phyloP scores from a whole-genome alignment of 2,329 filamentous ascomycete genomes.

The Exophiala dermatitidis region DNA sequence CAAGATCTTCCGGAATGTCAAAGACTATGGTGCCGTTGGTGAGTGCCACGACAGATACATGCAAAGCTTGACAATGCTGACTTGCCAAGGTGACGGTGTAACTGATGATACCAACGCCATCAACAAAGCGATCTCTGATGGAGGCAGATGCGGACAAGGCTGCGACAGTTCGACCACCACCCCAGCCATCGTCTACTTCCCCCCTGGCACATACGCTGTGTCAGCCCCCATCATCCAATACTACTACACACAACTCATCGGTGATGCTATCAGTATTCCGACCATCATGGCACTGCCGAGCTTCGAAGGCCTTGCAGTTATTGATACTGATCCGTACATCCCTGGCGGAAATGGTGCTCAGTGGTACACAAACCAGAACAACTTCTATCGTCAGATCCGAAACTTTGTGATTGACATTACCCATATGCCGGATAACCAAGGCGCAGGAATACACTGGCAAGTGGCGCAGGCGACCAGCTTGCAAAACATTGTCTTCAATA shows the following conservation, averaged over 20 bases:
- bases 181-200: constrained; percentile 87
- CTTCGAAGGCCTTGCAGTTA: constrained; percentile 79
- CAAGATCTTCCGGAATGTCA: constrained; percentile 69
- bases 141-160: constrained; percentile 67
- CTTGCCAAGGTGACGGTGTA: constrained; percentile 50
- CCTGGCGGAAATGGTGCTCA: constrained; percentile 51
- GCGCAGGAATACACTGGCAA: constrained; percentile 76
- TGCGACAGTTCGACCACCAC: constrained; percentile 80
- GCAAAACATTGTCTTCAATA: constrained; percentile 75
- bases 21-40: constrained; percentile 66
- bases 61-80: constrained; percentile 18
- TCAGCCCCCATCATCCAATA: constrained; percentile 71
- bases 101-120: constrained; percentile 86
- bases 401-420: constrained; percentile 76
- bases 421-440: constrained; percentile 48
- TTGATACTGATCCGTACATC: constrained; percentile 81
- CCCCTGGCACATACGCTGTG: constrained; percentile 76
- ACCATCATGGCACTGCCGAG: constrained; percentile 64
- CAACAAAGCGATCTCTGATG: constrained; percentile 72
- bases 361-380: constrained; percentile 73
- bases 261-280: constrained; percentile 65
- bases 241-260: constrained; percentile 91
- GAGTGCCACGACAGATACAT: constrained; percentile 37
- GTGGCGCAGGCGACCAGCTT: constrained; percentile 75
- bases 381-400: constrained; percentile 76